These are phyloP conservation scores for Cenchrus purpureus DNA, from an alignment of 176 grass and related monocot genomes.

Conservation along the genomic window DNA sequence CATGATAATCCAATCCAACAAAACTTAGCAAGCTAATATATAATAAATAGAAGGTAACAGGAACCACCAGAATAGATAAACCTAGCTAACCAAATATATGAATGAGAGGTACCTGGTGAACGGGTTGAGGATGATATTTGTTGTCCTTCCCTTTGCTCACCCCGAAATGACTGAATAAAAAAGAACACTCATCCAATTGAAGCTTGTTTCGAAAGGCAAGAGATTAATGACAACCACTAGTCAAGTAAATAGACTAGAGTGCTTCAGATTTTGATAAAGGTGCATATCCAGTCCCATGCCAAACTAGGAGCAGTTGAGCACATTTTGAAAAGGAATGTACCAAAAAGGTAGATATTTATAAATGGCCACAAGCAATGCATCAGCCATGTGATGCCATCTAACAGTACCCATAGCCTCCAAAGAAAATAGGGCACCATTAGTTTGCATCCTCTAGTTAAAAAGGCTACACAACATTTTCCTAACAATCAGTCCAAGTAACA, in stretches of 20 bases:
- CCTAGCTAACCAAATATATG: not conserved
- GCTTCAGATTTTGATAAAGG: slow-evolving; percentile 9
- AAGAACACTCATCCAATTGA: slow-evolving; percentile 23
- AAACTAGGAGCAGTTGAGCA: slow-evolving; percentile 17
- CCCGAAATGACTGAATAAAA: slow-evolving; percentile 61
- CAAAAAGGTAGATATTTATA: slow-evolving; percentile 10
- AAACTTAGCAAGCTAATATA: not conserved
- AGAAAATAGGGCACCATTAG: slow-evolving; percentile 35
- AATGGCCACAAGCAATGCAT: slow-evolving; percentile 21
- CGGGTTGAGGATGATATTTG: slow-evolving; percentile 48
- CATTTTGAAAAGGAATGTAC: not conserved
- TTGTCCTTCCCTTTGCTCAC: slow-evolving; percentile 58
- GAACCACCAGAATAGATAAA: slow-evolving; percentile 15
- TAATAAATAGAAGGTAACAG: slow-evolving; percentile 24
- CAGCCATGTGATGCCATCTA: slow-evolving; percentile 27
- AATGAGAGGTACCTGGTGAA: slow-evolving; percentile 57
- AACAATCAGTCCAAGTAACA: slow-evolving; percentile 22
- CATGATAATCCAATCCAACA: not conserved
- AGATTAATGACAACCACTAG: not conserved
- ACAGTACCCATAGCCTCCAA: slow-evolving; percentile 1
- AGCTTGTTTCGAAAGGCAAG: slow-evolving; percentile 1
- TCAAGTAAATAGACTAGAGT: not conserved
- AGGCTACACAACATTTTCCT: not conserved
- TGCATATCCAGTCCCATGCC: slow-evolving; percentile 2
- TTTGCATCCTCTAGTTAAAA: slow-evolving; percentile 14